phyloP scores from a whole-genome alignment of 2,329 filamentous ascomycete species.

The Trichoderma endophyticum region DNA sequence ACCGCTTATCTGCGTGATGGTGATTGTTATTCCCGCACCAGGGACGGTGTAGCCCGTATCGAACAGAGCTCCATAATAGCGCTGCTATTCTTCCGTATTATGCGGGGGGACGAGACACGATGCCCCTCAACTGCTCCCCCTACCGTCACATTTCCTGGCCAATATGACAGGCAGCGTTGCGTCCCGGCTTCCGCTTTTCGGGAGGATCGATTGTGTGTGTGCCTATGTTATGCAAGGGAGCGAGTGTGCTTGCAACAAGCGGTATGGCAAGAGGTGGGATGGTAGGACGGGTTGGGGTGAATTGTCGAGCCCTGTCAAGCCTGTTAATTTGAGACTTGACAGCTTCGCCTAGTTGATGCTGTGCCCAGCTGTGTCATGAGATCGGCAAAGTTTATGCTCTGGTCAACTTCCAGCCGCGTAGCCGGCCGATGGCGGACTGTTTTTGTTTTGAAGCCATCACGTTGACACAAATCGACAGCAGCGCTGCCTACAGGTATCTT shows the following conservation, averaged over 20 bases:
- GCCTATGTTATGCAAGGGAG: not conserved
- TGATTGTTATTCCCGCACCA: not conserved
- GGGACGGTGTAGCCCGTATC: not conserved
- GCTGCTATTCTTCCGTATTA: not conserved
- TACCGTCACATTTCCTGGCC: not conserved
- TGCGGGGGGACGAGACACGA: not conserved
- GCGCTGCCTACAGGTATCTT: not conserved
- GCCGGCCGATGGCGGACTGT: conserved; percentile 6
- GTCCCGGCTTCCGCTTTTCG: conserved; percentile 13
- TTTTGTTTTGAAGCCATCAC: not conserved
- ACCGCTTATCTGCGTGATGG: not conserved
- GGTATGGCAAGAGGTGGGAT: not conserved
- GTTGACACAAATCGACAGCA: not conserved
- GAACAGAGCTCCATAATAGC: not conserved
- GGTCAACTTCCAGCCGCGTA: not conserved
- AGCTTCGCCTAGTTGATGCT: not conserved
- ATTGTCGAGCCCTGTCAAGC: not conserved
- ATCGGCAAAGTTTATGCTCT: not conserved
- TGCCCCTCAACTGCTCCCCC: not conserved
- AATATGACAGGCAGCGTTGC: not conserved
- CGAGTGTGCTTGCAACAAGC: not conserved
- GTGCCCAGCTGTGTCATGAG: not conserved
- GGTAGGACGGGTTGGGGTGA: not conserved
- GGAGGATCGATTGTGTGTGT: not conserved
- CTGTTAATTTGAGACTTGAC: not conserved